Evolutionary conservation across 345 rosid species (phyloP), one percentile per base, ranked within the genome.

Genomic region (Conringia planisiliqua): DNA sequence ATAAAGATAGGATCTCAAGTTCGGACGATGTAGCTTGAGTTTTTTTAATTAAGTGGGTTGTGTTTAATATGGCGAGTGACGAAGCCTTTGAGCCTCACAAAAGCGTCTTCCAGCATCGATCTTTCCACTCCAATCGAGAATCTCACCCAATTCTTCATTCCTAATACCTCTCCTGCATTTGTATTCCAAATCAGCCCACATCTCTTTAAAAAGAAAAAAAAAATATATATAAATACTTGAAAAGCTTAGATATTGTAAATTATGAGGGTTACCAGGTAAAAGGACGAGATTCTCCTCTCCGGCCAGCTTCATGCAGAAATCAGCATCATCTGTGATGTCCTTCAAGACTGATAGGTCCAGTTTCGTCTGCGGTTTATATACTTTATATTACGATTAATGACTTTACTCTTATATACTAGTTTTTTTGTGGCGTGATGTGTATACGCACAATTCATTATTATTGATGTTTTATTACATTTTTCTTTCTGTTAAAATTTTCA

Each of bases 131-230:
- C 89, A 32, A 86, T 86, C 17, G 88, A 81, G 35, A 89, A 22
- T 11, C 87, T 88, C 47, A 89, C 67, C 92, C 89, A 91, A 56
- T 89, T 85, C 83, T 85, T 81, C 77, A 76, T 10, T 26, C 97
- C 94, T 32, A 87, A 70, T 24, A 80, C 81, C 9, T 54, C 29
- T 52, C 95, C 95, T 91, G 84, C 79, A 82, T 5, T 42, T 62
- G 4, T 50, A 32, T 72, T 62, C n/a, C 52, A 26, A 17, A 72
- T 42, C 47, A 54, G 2, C 56, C 63, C 22, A 30, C 29, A 16
- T 57, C 44, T 33, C 26, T 43, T 7, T n/a, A n/a, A n/a, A n/a
- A n/a, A n/a, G n/a, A n/a, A 22, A 22, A 22, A 22, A 22, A 22
- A 22, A 22, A 22, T 22, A n/a, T n/a, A n/a, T 22, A 22, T 22